Evolutionary conservation across 768 basidiomycete genomes (phyloP).

Genomic region (Favolaschia claudopus): DNA sequence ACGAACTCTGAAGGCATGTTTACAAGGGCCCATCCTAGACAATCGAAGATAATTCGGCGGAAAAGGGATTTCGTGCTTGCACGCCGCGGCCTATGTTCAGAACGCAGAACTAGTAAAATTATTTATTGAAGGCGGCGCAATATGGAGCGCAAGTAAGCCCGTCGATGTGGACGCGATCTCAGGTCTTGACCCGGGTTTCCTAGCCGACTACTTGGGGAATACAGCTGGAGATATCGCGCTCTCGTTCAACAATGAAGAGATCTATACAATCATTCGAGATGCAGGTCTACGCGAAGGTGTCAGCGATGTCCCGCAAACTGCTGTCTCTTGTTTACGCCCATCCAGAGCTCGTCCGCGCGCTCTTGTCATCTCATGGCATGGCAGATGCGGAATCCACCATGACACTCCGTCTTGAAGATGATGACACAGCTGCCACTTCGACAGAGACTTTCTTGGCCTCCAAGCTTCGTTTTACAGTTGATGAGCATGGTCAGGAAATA

Average conservation of each 20-base stretch:
- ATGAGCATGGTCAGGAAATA: constrained; percentile 81
- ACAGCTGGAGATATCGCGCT: constrained; percentile 92
- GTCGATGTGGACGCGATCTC: neutral
- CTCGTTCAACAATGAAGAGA: constrained; percentile 78
- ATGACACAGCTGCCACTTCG: constrained; percentile 66
- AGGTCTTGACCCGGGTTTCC: constrained; percentile 3
- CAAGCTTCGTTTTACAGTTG: constrained; percentile 69
- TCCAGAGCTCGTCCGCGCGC: constrained; percentile 74
- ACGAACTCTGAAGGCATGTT: constrained; percentile 68
- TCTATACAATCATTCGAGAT: constrained; percentile 85
- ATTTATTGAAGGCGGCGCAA: constrained; percentile 81
- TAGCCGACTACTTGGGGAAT: constrained; percentile 79
- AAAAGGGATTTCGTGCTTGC: constrained; percentile 69
- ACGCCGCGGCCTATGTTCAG: constrained; percentile 84
- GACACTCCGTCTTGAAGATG: constrained; percentile 57
- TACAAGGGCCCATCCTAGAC: no score
- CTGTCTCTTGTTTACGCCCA: constrained; percentile 8
- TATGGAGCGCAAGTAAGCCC: constrained; percentile 86
- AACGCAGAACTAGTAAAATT: constrained; percentile 67
- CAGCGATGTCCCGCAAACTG: constrained; percentile 28
- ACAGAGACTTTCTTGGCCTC: constrained; percentile 76
- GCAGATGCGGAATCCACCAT: constrained; percentile 41
- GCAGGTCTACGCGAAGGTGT: constrained; percentile 91
- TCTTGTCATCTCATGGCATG: constrained; percentile 60
- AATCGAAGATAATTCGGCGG: no score